phyloP scores from a whole-genome alignment of 345 rosid species.

The Brassica nigra region DNA sequence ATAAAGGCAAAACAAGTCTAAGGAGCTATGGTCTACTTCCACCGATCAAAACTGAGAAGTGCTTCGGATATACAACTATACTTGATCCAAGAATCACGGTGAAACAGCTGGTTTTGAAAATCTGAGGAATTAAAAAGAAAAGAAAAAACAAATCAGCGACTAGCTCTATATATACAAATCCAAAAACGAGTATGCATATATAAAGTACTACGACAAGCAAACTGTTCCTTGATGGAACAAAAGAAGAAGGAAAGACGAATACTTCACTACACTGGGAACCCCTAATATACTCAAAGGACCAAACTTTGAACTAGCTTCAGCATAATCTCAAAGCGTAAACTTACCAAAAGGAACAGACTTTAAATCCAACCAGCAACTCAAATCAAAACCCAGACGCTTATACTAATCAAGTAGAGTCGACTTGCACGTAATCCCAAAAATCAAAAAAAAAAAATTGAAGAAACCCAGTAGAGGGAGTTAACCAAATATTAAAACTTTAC shows the following conservation, averaged over 20 bases:
- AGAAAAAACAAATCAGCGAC: conserved; percentile 12
- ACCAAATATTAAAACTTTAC: neutral
- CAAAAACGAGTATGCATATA: neutral
- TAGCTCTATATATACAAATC: conserved; percentile 21
- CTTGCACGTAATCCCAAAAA: neutral
- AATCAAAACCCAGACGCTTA: neutral
- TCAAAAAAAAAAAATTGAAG: conserved; percentile 7
- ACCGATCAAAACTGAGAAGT: conserved; percentile 7
- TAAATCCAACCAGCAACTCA: too few relatives aligned
- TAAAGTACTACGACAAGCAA: conserved; percentile 1
- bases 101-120: neutral
- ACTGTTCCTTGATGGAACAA: neutral
- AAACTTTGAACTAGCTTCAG: neutral
- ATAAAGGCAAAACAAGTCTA: conserved; percentile 2
- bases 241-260: neutral
- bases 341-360: conserved; percentile 16
- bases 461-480: conserved; percentile 11
- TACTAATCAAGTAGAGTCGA: neutral
- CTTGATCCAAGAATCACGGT: conserved; percentile 3
- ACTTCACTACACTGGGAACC: conserved; percentile 8
- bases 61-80: neutral
- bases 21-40: neutral
- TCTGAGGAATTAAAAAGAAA: too few relatives aligned
- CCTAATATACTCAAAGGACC: conserved; percentile 15
- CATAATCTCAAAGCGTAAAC: conserved; percentile 2